These are phyloP conservation scores for Daldinia decipiens DNA, from an alignment of 495 filamentous ascomycete genomes.

Conservation along the genomic window DNA sequence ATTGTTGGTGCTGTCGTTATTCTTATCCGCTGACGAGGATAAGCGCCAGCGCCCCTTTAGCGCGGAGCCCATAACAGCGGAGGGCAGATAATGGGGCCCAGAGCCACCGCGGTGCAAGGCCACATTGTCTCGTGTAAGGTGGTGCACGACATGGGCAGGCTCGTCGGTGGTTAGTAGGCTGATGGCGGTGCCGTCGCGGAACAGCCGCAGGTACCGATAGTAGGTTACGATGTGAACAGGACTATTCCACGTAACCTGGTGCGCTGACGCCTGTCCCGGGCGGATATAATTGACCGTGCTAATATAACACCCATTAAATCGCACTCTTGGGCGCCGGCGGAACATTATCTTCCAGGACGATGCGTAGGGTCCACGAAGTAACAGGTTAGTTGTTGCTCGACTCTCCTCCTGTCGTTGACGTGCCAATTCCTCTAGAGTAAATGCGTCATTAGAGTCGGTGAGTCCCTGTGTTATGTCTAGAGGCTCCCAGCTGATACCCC, in stretches of 20 bases:
- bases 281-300: constrained; percentile 94
- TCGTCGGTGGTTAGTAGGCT: constrained; percentile 81
- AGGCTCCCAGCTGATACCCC: constrained; percentile 69
- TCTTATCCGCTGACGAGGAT: constrained; percentile 41
- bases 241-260: constrained; percentile 73
- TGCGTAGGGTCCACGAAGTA: constrained; percentile 56
- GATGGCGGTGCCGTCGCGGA: constrained; percentile 85
- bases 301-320: constrained; percentile 96
- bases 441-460: constrained; percentile 29
- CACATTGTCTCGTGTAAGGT: constrained; percentile 63
- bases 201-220: constrained; percentile 95
- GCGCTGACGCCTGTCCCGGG: constrained; percentile 69
- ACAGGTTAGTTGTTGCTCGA: constrained; percentile 50
- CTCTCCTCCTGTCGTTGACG: constrained; percentile 45
- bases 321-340: constrained; percentile 81
- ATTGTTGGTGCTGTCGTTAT: not conserved
- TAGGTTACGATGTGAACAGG: constrained; percentile 98
- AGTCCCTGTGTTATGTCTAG: constrained; percentile 55
- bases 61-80: constrained; percentile 48
- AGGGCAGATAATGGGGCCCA: constrained; percentile 49
- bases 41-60: constrained; percentile 55
- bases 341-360: constrained; percentile 75
- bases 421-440: constrained; percentile 45
- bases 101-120: constrained; percentile 37
- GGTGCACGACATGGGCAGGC: constrained; percentile 83